Conservation (phyloP, 129 eudicot genomes). For the Centaurea solstitialis region DNA sequence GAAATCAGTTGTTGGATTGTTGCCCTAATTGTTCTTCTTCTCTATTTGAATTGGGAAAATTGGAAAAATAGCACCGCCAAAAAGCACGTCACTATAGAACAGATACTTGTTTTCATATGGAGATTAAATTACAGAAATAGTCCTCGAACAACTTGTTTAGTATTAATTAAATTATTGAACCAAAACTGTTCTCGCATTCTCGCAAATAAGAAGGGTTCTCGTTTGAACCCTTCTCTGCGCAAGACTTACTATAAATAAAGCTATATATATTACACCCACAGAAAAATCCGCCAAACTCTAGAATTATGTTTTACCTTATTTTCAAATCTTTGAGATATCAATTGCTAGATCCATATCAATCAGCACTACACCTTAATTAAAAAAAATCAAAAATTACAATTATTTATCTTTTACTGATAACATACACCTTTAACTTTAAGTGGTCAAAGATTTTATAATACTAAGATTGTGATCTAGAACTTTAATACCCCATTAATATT, state of each 20-base stretch:
- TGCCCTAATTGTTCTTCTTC: constrained; percentile 3
- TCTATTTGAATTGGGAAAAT: constrained; percentile 3
- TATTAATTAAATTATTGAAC: too few relatives aligned
- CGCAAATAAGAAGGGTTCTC: too few relatives aligned
- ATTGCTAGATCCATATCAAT: too few relatives aligned
- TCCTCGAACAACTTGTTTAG: neutral
- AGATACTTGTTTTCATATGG: neutral
- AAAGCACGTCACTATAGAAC: neutral
- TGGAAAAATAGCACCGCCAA: constrained; percentile 21
- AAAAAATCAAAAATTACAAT: too few relatives aligned
- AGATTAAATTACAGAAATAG: neutral
- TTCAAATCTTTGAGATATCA: neutral
- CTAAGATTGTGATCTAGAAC: constrained; percentile 5
- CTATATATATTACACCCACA: too few relatives aligned
- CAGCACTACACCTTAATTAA: too few relatives aligned
- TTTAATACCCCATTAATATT: neutral
- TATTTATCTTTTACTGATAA: neutral
- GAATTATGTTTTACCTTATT: neutral
- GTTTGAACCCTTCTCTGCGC: too few relatives aligned
- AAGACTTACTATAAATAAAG: too few relatives aligned
- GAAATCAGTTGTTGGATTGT: neutral
- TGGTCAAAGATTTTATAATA: neutral
- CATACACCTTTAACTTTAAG: neutral
- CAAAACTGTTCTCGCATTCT: too few relatives aligned
- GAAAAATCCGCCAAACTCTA: too few relatives aligned